Conservation (phyloP, 2,329 filamentous ascomycete genomes). For the Paramyrothecium sp. region DNA sequence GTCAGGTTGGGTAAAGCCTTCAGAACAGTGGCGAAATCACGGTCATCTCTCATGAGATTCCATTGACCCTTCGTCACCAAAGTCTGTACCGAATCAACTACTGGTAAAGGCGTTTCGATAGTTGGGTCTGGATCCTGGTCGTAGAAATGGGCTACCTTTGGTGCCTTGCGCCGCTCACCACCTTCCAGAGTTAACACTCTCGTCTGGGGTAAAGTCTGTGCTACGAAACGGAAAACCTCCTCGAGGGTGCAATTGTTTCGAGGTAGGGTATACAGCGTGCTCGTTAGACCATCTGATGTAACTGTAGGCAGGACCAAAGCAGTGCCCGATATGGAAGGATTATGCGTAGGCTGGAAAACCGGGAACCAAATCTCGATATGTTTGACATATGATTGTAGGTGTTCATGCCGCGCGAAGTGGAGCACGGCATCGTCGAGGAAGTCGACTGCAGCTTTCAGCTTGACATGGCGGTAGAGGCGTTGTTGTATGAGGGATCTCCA, state of each 20-base stretch:
- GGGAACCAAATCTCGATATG: slow-evolving; percentile 79
- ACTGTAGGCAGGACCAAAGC: slow-evolving; percentile 48
- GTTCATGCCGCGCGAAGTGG: slow-evolving; percentile 59
- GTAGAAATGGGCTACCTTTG: slow-evolving; percentile 51
- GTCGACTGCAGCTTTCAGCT: slow-evolving; percentile 68
- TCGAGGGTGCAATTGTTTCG: slow-evolving; percentile 68
- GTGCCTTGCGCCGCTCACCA: slow-evolving; percentile 74
- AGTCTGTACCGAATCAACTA: slow-evolving; percentile 58
- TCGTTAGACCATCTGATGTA: slow-evolving; percentile 54
- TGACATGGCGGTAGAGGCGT: slow-evolving; percentile 72
- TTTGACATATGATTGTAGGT: slow-evolving; percentile 63
- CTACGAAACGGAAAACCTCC: slow-evolving; percentile 66
- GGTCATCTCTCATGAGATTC: slow-evolving; percentile 67
- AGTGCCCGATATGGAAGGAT: slow-evolving; percentile 39
- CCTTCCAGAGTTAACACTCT: slow-evolving; percentile 71
- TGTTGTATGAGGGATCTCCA: slow-evolving; percentile 70
- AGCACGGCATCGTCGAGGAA: slow-evolving; percentile 57
- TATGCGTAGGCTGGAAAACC: slow-evolving; percentile 62
- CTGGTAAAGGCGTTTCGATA: slow-evolving; percentile 35
- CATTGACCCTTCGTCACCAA: slow-evolving; percentile 74
- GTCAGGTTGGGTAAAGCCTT: slow-evolving; percentile 63
- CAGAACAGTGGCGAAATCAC: slow-evolving; percentile 62
- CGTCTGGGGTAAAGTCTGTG: slow-evolving; percentile 56
- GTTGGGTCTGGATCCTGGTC: slow-evolving; percentile 15
- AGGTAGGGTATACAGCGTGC: slow-evolving; percentile 57